Evolutionary conservation across 2,329 filamentous ascomycete species (phyloP), one percentile per base, ranked within the genome.

Genomic region (Ambrosiella cleistominuta): DNA sequence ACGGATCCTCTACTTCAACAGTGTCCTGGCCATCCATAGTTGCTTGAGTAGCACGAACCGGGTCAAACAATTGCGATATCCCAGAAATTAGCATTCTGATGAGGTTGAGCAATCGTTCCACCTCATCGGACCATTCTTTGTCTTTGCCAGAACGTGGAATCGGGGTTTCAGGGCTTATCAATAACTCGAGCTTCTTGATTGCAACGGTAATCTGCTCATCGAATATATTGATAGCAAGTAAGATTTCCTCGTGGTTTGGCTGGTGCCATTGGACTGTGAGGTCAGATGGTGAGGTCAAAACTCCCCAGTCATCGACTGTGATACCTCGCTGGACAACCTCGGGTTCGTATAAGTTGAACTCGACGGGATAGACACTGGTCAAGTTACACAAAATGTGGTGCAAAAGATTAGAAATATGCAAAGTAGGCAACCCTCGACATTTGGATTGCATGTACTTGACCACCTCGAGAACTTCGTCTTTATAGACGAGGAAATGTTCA

Each of bases 71-170:
- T 1, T 86, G 83, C 7, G 91, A 90, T 60, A 95, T 83, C 57
- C 93, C 93, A 2, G 91, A 94, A 35, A 95, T 81, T 50, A 95
- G 81, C n/a, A 98, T 76, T 37, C 91, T 79, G 12, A 98, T 75
- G 56, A 96, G 83, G 11, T 91, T 87, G 59, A 98, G 77, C 63
- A 95, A 88, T 58, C 93, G 77, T 1, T 89, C 91, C 36, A 97
- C 85, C 68, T 98, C 94, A 68, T 98, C 93, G 0, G 91, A 96
- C 93, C 93, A 98, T 65, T 96, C 91, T 70, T 97, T 98, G 64
- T 95, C 94, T 68, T 91, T 95, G 42, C 93, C 93, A 63, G 90
- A 91, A 59, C 91, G 81, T 69, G 89, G 94, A 57, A 97, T 84
- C 1, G 82, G 84, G 1, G 89, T 85, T 40, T 85, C 79, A 51